Percentiles rank a stretch among this genome's conserved stretches.
phyloP scores from a whole-genome alignment of 2,329 filamentous ascomycete genomes.

The Cladorrhinum sp. region DNA sequence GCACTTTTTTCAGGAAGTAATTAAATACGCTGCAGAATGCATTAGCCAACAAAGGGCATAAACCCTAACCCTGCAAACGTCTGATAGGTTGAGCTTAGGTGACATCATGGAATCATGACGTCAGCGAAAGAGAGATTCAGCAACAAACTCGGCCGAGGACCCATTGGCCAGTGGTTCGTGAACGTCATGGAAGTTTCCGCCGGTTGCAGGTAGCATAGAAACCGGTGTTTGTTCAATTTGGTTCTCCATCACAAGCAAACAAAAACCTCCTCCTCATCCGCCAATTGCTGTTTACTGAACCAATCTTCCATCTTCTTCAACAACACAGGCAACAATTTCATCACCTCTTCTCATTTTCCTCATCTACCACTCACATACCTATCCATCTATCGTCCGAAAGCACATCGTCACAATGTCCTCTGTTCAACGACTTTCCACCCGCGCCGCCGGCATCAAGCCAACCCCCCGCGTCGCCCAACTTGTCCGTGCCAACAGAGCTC shows the following conservation, averaged over 20 bases:
- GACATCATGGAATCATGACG: conserved; percentile 2
- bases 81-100: neutral
- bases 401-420: conserved; percentile 10
- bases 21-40: no score
- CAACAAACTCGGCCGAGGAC: neutral
- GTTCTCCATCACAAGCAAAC: neutral
- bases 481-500: conserved; percentile 7
- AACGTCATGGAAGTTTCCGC: conserved; percentile 3
- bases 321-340: neutral
- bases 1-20: no score
- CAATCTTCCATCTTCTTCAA: neutral
- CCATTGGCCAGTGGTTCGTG: neutral
- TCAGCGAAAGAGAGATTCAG: neutral
- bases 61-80: conserved; percentile 1
- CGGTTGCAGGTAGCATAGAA: conserved; percentile 2
- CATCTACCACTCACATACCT: neutral
- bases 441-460: neutral
- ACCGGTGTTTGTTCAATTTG: neutral
- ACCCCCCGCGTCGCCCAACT: conserved; percentile 5
- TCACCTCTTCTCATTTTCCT: neutral
- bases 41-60: neutral
- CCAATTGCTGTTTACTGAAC: neutral
- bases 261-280: neutral
- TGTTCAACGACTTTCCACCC: conserved; percentile 6
- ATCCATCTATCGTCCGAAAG: conserved; percentile 5